Base-by-base conservation (phyloP, 345 rosid genomes). In the Arabis hirsuta region DNA sequence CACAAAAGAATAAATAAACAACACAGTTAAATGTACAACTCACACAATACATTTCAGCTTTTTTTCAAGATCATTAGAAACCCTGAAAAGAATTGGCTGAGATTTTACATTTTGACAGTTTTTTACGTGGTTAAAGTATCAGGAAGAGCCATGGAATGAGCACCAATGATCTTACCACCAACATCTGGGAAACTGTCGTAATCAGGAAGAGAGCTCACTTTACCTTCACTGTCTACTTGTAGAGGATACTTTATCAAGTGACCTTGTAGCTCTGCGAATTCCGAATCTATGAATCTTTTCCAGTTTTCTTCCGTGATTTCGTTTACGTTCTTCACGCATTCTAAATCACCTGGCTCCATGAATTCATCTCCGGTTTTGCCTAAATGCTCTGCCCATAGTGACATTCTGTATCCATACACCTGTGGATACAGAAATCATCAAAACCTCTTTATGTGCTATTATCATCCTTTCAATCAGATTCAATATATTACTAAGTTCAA, bases 341-440 rank as follows among this genome's bases (percentile, higher is more conserved):
- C 84, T 67, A 83, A 68, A 77, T 77, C 82, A 65, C 78, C 81
- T 4, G 99, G 86, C 59, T 87, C 84, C 74, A 43, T 2, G 46
- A 83, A 88, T 36, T 69, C 51, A 13, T 50, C 72, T n/a, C 80
- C 79, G 9, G 77, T 43, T 67, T 13, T 38, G 52, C 91, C 96
- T 39, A 95, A 85, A 79, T 95, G 99, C 85, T 95, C 99, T 10
- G 83, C 85, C 98, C 99, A 95, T 50, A 95, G 80, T 3, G 99
- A 88, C 96, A 82, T 88, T 82, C 98, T 87, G 82, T 87, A 91
- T 44, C 99, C 98, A 51, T 87, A 87, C 8, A 95, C 77, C 99
- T 95, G 87, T 50, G 44, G 11, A 50, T 48, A 62, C 24, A 27
- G 2, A 72, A 14, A 9, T 4, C 46, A 45, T 47, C 22, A 64